phyloP scores from a whole-genome alignment of 768 basidiomycete species.

The Pluteus cervinus region DNA sequence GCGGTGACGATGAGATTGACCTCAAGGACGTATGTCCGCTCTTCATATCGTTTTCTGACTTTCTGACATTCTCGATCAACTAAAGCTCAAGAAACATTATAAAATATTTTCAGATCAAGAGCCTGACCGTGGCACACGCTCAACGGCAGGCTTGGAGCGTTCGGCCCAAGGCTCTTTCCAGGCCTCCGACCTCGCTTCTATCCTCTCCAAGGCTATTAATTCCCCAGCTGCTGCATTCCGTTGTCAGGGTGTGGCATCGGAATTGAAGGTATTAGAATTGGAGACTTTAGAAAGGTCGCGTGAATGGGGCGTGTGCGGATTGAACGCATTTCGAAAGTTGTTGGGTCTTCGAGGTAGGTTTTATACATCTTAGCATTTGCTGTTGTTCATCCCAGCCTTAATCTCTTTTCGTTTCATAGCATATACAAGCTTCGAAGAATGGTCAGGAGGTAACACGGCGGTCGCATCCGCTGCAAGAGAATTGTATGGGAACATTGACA shows the following conservation, averaged over 20 bases:
- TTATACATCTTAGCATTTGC: not conserved
- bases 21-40: constrained; percentile 35
- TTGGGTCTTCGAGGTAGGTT: constrained; percentile 14
- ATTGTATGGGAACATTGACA: constrained; percentile 27
- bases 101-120: no score
- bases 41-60: not conserved
- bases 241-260: not conserved
- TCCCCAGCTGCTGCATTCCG: constrained; percentile 7
- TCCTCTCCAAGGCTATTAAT: constrained; percentile 16
- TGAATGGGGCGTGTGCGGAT: constrained; percentile 8
- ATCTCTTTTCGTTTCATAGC: constrained; percentile 9
- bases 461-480: constrained; percentile 16
- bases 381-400: not conserved
- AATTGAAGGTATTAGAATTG: constrained; percentile 6
- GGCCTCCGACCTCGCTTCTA: constrained; percentile 13
- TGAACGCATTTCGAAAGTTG: constrained; percentile 16
- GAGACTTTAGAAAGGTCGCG: constrained; percentile 11
- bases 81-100: no score
- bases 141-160: constrained; percentile 41
- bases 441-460: constrained; percentile 26
- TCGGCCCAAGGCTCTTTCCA: constrained; percentile 19
- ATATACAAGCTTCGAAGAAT: constrained; percentile 22
- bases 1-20: constrained; percentile 36
- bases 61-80: constrained; percentile 3
- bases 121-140: no score